Conservation (phyloP, 306 rosid species). For the Abrus pulchellus region DNA sequence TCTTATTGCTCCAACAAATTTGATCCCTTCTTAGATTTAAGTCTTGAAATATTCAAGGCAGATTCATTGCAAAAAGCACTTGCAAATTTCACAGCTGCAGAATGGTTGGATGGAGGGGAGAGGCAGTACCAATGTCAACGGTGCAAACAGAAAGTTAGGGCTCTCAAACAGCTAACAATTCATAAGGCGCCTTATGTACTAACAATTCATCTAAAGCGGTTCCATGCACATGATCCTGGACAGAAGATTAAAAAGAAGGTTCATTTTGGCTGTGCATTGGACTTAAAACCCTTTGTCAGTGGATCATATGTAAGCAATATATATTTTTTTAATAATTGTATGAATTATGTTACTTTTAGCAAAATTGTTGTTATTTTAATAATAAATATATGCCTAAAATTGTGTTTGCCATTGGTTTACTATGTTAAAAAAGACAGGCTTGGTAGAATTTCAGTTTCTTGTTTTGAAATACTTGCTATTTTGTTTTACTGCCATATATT, state of each 20-base stretch:
- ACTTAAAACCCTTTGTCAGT: constrained; percentile 88
- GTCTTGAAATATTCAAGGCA: constrained; percentile 92
- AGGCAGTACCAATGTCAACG: constrained; percentile 86
- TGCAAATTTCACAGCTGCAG: constrained; percentile 79
- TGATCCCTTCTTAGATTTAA: constrained; percentile 95
- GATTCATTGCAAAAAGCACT: constrained; percentile 89
- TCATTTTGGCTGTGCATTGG: constrained; percentile 72
- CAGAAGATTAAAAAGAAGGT: constrained; percentile 87
- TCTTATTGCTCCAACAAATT: constrained; percentile 83
- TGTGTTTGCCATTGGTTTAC: neutral
- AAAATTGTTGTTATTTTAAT: neutral
- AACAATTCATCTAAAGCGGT: constrained; percentile 87
- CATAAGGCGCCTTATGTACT: constrained; percentile 95
- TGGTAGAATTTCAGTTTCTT: neutral
- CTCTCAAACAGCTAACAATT: constrained; percentile 87
- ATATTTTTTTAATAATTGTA: neutral
- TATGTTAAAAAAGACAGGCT: neutral
- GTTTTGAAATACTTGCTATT: neutral
- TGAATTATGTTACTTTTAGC: neutral
- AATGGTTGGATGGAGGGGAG: constrained; percentile 95
- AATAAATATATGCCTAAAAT: neutral
- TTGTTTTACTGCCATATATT: neutral
- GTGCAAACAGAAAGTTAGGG: constrained; percentile 96
- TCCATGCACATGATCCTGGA: constrained; percentile 77
- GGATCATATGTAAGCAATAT: constrained; percentile 72